A percentile compares a stretch with the other conserved stretches of the same genome.
Conservation (phyloP, 768 basidiomycete genomes). For the Baorangia bicolor region DNA sequence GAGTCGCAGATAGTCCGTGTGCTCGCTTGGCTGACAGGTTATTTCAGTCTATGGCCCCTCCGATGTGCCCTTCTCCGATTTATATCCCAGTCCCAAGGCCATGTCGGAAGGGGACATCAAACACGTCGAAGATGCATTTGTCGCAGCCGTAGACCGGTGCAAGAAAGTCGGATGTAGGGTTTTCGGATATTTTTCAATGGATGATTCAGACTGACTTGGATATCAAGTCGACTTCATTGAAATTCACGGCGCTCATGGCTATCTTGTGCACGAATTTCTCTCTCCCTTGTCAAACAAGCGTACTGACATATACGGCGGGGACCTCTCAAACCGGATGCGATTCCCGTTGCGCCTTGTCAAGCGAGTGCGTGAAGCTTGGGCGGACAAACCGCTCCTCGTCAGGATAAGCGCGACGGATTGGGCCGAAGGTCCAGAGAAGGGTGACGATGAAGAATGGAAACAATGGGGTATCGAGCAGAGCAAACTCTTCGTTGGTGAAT, state of each 20-base stretch:
- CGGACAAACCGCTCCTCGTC: slow-evolving; percentile 67
- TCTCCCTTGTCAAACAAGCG: slow-evolving; percentile 76
- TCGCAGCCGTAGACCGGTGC: slow-evolving; percentile 51
- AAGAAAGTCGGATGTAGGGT: slow-evolving; percentile 61
- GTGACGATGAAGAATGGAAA: slow-evolving; percentile 52
- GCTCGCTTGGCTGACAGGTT: background rate
- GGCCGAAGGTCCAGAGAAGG: slow-evolving; percentile 56
- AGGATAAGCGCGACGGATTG: slow-evolving; percentile 69
- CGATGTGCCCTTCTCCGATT: slow-evolving; percentile 50
- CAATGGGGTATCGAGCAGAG: slow-evolving; percentile 82
- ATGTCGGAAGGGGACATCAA: slow-evolving; percentile 57
- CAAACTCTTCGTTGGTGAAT: slow-evolving; percentile 51
- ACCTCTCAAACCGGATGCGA: slow-evolving; percentile 70
- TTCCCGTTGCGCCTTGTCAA: slow-evolving; percentile 59
- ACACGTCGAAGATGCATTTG: slow-evolving; percentile 59
- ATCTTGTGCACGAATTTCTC: slow-evolving; percentile 61
- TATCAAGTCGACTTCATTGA: slow-evolving; percentile 67
- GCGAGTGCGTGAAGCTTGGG: slow-evolving; percentile 55
- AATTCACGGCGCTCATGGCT: slow-evolving; percentile 68
- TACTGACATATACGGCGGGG: slow-evolving; percentile 70
- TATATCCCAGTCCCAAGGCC: slow-evolving; percentile 55
- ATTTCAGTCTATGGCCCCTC: slow-evolving; percentile 61
- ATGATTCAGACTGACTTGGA: slow-evolving; percentile 7
- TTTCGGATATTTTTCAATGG: background rate
- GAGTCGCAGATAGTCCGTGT: slow-evolving; percentile 4